Base-by-base conservation (phyloP, 345 rosid genomes). In the Kernera saxatilis region DNA sequence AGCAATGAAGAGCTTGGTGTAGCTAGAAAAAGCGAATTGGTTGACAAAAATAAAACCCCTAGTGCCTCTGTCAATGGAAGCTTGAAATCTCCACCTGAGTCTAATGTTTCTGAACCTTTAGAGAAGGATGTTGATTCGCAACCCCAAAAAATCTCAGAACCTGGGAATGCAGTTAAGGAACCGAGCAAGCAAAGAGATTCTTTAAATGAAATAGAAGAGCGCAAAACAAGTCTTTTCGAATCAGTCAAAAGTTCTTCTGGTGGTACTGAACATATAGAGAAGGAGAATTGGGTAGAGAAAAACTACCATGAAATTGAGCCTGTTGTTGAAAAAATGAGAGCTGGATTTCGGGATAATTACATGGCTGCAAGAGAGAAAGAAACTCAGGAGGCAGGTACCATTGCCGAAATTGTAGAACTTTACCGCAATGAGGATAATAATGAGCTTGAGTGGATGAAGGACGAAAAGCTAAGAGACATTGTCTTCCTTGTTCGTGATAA, bases 401-500 rank as follows among this genome's bases (percentile, higher is more conserved):
- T 54, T 58, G 32, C 70, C 23, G 85, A 82, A 46, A 75, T 82
- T 58, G 45, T 78, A 55, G 76, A 82, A 64, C 80, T 90, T 81
- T 75, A 73, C 70, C 72, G 69, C 39, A 71, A 39, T 63, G 84
- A 73, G 43, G 86, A 82, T 71, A 84, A 78, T 49, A 74, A 78
- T 79, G 96, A 88, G 74, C 80, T 90, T 27, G 93, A 88, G 50
- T 92, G 98, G 98, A 90, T 92, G 95, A 83, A 84, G 63, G 96
- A 90, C 69, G 91, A 92, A 64, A 81, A 61, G 72, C 91, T 92
- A 59, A 77, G 86, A 65, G 88, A 85, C 37, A 84, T 90, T 70
- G 96, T 92, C 76, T 92, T 87, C 69, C 87, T 32, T 82, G 98
- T 92, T 56, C 91, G 90, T 73, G 98, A 90, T 15, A 92, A 92